Base-by-base conservation (phyloP, 2,329 filamentous ascomycete species). In the Xylariaceae sp. region DNA sequence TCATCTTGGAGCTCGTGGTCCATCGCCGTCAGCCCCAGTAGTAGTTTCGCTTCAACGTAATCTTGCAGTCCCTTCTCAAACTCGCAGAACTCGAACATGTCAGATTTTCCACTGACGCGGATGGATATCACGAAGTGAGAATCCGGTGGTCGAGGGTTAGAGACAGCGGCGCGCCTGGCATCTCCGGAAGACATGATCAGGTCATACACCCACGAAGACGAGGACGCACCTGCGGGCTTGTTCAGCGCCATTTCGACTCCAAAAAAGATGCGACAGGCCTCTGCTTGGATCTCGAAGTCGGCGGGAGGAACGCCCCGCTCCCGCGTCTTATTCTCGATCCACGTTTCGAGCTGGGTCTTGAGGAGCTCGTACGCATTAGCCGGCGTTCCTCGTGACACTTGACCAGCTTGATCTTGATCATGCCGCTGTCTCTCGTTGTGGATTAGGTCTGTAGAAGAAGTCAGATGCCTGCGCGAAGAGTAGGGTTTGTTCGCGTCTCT, bases 331-430 rank as follows among this genome's bases (percentile, higher is more conserved):
- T 70, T 69, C 32, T 64, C 53, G 21, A 67, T 61, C 61, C 70
- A 81, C 53, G 73, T 69, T 26, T 69, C 64, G 44, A 81, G 54
- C 51, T 80, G 76, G 38, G 70, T 57, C 50, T 80, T 79, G 50
- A 82, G 64, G 17, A 79, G 61, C 48, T 81, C 77, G 54, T 78
- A 81, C n/a, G 74, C 73, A 47, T 74, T 77, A 13, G 69, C 67
- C 1, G 74, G 71, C 7, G 69, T 66, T 42, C 69, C 64, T 0
- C 65, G 60, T 3, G 67, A 57, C 19, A 61, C 60, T 9, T 62
- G 59, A 44, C 64, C 67, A 26, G 73, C 73, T 52, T 65, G 62
- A 53, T 66, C 79, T 16, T 76, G 76, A 31, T 73, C 57, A 8
- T 75, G 72, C 11, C 69, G 71, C 27, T 72, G 73, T 55, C 76